These are phyloP conservation scores for Stachybotrys chlorohalonatus DNA, from an alignment of 2,329 filamentous ascomycete genomes.

Conservation along the genomic window DNA sequence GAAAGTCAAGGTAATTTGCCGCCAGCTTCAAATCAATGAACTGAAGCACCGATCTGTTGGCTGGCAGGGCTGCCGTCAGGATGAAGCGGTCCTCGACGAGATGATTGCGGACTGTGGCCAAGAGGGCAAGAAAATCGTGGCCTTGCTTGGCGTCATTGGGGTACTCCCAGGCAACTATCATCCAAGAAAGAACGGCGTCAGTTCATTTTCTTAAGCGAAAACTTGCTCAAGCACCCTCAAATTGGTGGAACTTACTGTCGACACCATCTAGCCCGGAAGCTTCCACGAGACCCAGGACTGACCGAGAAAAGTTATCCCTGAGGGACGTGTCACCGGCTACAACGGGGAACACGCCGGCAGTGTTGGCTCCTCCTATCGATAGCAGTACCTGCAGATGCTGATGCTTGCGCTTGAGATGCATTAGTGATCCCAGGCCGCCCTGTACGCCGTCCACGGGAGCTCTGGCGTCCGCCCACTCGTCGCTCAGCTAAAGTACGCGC, in stretches of 20 bases:
- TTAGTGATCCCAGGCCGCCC: constrained; percentile 65
- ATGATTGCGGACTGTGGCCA: constrained; percentile 55
- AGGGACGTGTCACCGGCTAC: constrained; percentile 53
- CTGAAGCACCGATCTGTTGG: constrained; percentile 54
- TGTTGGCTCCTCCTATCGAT: constrained; percentile 62
- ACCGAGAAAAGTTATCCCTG: constrained; percentile 62
- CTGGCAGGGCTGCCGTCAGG: constrained; percentile 64
- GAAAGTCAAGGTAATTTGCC: constrained; percentile 58
- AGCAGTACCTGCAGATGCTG: constrained; percentile 65
- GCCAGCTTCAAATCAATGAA: constrained; percentile 58
- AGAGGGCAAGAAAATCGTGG: constrained; percentile 58
- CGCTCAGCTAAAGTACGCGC: constrained; percentile 50
- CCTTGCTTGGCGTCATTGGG: constrained; percentile 59
- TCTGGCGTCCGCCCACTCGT: constrained; percentile 68
- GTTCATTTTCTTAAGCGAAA: too few relatives aligned
- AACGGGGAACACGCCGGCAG: constrained; percentile 56
- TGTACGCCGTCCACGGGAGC: constrained; percentile 63
- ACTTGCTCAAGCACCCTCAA: not conserved
- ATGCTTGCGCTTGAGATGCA: constrained; percentile 62
- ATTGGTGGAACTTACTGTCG: constrained; percentile 47
- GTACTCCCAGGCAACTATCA: constrained; percentile 71
- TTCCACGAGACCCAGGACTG: constrained; percentile 58
- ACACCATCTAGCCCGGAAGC: constrained; percentile 54
- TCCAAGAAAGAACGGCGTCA: too few relatives aligned
- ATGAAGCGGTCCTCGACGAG: constrained; percentile 62